Percentiles rank a stretch among this genome's conserved stretches.
Evolutionary conservation across 73 alveolate genomes (phyloP).

Genomic region (Paramecium pentaurelia): DNA sequence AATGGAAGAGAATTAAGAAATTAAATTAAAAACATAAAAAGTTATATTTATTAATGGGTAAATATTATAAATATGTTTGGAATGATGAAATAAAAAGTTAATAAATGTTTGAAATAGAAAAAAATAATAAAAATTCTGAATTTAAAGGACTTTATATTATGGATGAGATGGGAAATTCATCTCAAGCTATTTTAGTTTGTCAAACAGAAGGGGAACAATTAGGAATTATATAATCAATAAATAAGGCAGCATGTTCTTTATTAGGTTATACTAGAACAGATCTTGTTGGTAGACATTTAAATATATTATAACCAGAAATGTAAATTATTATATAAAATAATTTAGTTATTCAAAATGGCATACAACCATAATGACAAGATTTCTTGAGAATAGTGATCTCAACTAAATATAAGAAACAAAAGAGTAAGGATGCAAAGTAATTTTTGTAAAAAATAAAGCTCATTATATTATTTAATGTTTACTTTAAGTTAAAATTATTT

Average conservation of each 20-base stretch:
- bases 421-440: background rate
- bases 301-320: slow-evolving; percentile 29
- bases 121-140: background rate
- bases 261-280: slow-evolving; percentile 50
- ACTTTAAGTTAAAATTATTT: background rate
- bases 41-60: background rate
- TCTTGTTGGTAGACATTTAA: slow-evolving; percentile 19
- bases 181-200: background rate
- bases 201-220: slow-evolving; percentile 8
- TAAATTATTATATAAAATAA: background rate
- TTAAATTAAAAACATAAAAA: background rate
- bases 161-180: background rate
- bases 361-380: background rate
- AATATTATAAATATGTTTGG: slow-evolving; percentile 19
- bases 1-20: slow-evolving; percentile 43
- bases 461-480: background rate
- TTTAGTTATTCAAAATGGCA: slow-evolving; percentile 22
- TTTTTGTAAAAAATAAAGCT: slow-evolving; percentile 39
- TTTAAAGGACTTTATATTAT: background rate
- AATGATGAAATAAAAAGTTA: slow-evolving; percentile 16
- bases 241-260: slow-evolving; percentile 45
- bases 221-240: slow-evolving; percentile 13
- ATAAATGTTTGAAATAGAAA: background rate
- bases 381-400: background rate
- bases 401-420: background rate